phyloP scores from a whole-genome alignment of 2,329 filamentous ascomycete genomes.

The Fulvia fulva region DNA sequence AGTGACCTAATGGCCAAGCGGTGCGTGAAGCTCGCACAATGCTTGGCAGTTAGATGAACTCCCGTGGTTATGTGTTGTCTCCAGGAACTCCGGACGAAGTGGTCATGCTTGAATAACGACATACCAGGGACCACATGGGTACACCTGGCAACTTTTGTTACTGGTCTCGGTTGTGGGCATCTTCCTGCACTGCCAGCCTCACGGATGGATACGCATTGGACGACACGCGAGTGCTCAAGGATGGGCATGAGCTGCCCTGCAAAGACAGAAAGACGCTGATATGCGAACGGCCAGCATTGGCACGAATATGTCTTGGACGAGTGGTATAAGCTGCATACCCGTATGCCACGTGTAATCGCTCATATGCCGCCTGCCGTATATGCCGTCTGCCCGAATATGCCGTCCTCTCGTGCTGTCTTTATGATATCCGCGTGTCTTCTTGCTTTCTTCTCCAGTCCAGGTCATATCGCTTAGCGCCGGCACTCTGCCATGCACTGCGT shows the following conservation, averaged over 20 bases:
- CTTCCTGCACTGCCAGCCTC: constrained; percentile 4
- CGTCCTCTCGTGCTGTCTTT: constrained; percentile 1
- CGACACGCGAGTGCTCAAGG: constrained; percentile 2
- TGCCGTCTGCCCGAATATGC: constrained; percentile 2
- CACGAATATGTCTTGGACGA: constrained; percentile 1
- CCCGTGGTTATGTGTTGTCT: background rate
- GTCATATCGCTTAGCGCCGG: constrained; percentile 1
- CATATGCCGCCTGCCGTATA: constrained; percentile 5
- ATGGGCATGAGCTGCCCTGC: constrained; percentile 3
- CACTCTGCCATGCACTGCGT: constrained; percentile 1
- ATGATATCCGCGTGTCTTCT: background rate
- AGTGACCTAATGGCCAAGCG: background rate
- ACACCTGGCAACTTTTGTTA: background rate
- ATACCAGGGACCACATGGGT: background rate
- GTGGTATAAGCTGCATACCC: constrained; percentile 5
- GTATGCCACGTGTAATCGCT: constrained; percentile 5
- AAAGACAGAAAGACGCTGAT: constrained; percentile 2
- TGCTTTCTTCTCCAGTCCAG: constrained; percentile 1
- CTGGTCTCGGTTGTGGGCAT: background rate
- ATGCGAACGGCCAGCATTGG: constrained; percentile 1
- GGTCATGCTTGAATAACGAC: background rate
- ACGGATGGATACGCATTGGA: constrained; percentile 3
- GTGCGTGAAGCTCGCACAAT: background rate
- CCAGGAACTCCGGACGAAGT: background rate
- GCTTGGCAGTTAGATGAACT: background rate